phyloP scores from a whole-genome alignment of 305 asterid genomes.

The Rubia tinctorum region DNA sequence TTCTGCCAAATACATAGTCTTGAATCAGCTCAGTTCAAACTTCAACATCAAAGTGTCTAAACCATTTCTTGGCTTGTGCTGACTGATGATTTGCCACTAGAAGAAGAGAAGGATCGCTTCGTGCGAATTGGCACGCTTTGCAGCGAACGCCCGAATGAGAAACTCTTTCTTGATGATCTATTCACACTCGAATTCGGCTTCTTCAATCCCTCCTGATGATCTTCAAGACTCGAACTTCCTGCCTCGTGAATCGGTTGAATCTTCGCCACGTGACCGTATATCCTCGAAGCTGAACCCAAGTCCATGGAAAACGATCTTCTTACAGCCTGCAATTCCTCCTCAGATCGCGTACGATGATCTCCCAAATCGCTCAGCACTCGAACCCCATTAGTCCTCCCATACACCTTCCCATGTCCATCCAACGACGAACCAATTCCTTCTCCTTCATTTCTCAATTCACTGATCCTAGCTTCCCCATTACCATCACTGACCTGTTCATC shows the following conservation, averaged over 20 bases:
- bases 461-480: not conserved
- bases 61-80: conserved; percentile 36
- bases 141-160: conserved; percentile 40
- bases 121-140: conserved; percentile 44
- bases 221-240: conserved; percentile 31
- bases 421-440: conserved; percentile 9
- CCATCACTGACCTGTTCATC: conserved; percentile 5
- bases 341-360: conserved; percentile 23
- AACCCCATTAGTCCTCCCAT: conserved; percentile 1
- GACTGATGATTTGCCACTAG: conserved; percentile 38
- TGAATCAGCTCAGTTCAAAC: too few species aligned
- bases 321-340: conserved; percentile 25
- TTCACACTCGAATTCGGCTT: conserved; percentile 10
- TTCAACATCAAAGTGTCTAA: not conserved
- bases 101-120: conserved; percentile 59
- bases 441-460: not conserved
- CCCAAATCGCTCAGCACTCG: conserved; percentile 46
- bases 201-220: conserved; percentile 12
- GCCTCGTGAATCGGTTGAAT: conserved; percentile 22
- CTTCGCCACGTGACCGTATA: conserved; percentile 16
- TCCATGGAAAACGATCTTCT: conserved; percentile 70
- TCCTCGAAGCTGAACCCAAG: conserved; percentile 29
- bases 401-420: conserved; percentile 7
- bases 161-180: conserved; percentile 39
- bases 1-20: not conserved